Evolutionary conservation across 805 yeast genomes (phyloP), one percentile per base, ranked within the genome.

Genomic region (Kodamaea fukazawae): DNA sequence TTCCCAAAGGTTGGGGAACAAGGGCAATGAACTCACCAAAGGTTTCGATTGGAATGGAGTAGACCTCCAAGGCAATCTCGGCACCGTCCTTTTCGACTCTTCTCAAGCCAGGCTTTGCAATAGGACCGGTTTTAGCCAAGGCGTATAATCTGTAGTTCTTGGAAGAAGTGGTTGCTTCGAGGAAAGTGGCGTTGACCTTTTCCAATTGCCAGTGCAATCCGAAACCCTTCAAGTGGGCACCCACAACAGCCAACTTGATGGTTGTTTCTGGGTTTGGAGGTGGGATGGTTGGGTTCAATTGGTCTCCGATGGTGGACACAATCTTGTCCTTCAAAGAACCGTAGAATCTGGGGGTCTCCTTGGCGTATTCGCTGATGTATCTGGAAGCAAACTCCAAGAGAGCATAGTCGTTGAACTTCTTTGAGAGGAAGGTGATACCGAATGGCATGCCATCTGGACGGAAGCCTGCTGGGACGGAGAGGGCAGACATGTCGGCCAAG

Each of bases 1-100:
- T 90, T 32, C 96, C 99, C 46, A 91, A 72, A 15, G 99, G 99
- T 50, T 85, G 85, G 10, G 98, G 97, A 25, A 91, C 96, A 85
- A 85, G 80, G 4, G 83, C 57, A 20, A 93, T 83, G 55, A 91
- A 93, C 15, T 73, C 75, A 48, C 97, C 98, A 63, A 91, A 88
- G 10, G 63, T 67, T 48, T 79, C 89, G 22, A 59, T 60, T 22
- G 98, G 96, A 36, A 91, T 76, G 35, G 90, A 77, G 69, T 91
- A 91, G 13, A 88, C 75, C 63, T 91, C 99, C 26, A 91, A 62
- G 42, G 75, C 81, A 44, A 91, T 86, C 36, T 73, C 60, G 2
- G 76, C 57, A 27, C 93, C 95, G 17, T 45, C 47, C 12, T 65
- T 65, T 6, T 57, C 45, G 11, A 82, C 86, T 55, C 93, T 75